Conservation (phyloP, 257 asterid species). For the Rehmannia glutinosa region DNA sequence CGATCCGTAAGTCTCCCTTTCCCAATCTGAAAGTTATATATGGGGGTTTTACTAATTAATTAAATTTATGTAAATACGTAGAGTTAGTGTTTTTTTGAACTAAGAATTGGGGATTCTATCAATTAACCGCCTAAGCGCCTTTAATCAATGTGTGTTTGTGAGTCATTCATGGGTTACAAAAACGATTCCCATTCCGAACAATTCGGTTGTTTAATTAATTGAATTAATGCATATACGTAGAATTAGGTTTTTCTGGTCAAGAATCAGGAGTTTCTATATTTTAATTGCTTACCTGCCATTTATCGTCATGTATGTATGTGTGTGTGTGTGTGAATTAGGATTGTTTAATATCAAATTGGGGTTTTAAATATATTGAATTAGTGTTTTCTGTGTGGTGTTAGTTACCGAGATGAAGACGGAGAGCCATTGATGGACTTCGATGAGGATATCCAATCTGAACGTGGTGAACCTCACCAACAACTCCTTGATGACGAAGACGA, state of each 20-base stretch:
- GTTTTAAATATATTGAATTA: slow-evolving; percentile 7
- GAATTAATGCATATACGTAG: background rate
- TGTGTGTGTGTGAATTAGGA: slow-evolving; percentile 4
- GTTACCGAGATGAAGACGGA: slow-evolving; percentile 86
- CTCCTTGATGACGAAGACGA: slow-evolving; percentile 45
- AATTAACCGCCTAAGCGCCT: background rate
- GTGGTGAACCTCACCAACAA: slow-evolving; percentile 43
- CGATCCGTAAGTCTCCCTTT: slow-evolving; percentile 51
- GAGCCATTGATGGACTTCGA: slow-evolving; percentile 90
- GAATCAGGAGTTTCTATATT: slow-evolving; percentile 5
- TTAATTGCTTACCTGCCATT: background rate
- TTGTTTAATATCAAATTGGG: slow-evolving; percentile 1
- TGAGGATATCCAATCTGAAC: slow-evolving; percentile 67
- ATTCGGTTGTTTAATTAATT: background rate
- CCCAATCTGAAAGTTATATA: background rate
- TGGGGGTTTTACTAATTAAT: slow-evolving; percentile 14
- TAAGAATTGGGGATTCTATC: slow-evolving; percentile 2
- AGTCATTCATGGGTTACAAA: too few relatives aligned
- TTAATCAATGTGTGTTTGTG: background rate
- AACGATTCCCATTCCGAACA: too few relatives aligned
- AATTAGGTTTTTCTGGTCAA: slow-evolving; percentile 4
- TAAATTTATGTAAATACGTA: background rate
- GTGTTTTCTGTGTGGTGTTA: slow-evolving; percentile 19
- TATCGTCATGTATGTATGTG: background rate
- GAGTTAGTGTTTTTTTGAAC: slow-evolving; percentile 8